Percentiles rank a stretch among this genome's conserved stretches.
phyloP scores from a whole-genome alignment of 2,329 filamentous ascomycete species.

The Massarina eburnea region DNA sequence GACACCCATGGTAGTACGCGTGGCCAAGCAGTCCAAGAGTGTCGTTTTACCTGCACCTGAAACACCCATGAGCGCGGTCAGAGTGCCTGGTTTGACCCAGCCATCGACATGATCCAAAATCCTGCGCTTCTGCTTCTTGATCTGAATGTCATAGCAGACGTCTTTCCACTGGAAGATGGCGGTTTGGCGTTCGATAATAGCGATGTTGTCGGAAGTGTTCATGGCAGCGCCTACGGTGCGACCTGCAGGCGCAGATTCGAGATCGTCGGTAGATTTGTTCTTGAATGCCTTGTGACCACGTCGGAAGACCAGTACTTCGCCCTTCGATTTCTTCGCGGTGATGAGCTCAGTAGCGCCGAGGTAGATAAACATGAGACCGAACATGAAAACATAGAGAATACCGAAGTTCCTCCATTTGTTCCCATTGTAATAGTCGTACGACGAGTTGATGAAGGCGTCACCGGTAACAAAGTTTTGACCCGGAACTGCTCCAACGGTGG shows the following conservation, averaged over 20 bases:
- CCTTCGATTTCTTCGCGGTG: slow-evolving; percentile 54
- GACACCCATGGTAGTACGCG: slow-evolving; percentile 84
- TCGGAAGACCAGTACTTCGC: slow-evolving; percentile 54
- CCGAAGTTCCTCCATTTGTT: slow-evolving; percentile 54
- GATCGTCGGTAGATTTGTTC: slow-evolving; percentile 46
- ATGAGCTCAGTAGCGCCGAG: slow-evolving; percentile 50
- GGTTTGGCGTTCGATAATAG: slow-evolving; percentile 63
- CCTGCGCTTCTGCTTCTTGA: slow-evolving; percentile 73
- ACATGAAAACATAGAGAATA: slow-evolving; percentile 49
- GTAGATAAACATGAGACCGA: slow-evolving; percentile 47
- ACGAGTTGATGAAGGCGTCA: slow-evolving; percentile 38
- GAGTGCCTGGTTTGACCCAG: slow-evolving; percentile 89
- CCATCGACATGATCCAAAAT: slow-evolving; percentile 86
- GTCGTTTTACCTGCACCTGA: slow-evolving; percentile 95
- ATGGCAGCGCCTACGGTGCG: slow-evolving; percentile 38
- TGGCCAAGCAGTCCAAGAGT: slow-evolving; percentile 81
- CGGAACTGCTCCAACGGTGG: slow-evolving; percentile 45
- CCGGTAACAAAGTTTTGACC: slow-evolving; percentile 44
- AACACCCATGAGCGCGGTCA: slow-evolving; percentile 85
- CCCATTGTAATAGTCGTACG: slow-evolving; percentile 35
- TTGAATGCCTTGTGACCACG: slow-evolving; percentile 54
- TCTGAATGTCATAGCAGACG: slow-evolving; percentile 77
- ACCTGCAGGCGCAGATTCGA: slow-evolving; percentile 39
- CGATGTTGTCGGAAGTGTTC: slow-evolving; percentile 41
- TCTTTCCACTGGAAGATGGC: slow-evolving; percentile 85